Conservation (phyloP, 805 yeast species). For the Zygotorulaspora danielsina region DNA sequence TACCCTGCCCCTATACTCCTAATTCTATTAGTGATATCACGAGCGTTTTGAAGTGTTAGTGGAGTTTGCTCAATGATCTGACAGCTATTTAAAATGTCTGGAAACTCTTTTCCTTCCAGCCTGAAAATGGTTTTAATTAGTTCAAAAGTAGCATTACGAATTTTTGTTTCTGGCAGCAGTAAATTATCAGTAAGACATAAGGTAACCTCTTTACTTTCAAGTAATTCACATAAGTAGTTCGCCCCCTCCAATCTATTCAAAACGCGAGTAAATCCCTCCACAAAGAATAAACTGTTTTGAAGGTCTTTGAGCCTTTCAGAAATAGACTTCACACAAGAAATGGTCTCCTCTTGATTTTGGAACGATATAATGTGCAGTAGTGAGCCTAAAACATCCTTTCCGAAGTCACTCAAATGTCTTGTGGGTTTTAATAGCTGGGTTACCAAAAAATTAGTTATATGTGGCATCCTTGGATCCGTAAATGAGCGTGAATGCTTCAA, state of each 20-base stretch:
- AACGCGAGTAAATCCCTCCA: slow-evolving; percentile 36
- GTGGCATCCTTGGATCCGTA: slow-evolving; percentile 25
- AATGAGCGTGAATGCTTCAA: slow-evolving; percentile 34
- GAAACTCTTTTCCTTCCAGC: slow-evolving; percentile 30
- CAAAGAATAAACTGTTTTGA: slow-evolving; percentile 37
- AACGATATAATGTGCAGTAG: slow-evolving; percentile 36
- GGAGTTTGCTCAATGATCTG: slow-evolving; percentile 69
- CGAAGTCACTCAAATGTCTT: slow-evolving; percentile 25
- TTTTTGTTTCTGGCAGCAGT: slow-evolving; percentile 45
- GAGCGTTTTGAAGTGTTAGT: slow-evolving; percentile 57
- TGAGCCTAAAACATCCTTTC: slow-evolving; percentile 42
- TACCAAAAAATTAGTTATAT: slow-evolving; percentile 7
- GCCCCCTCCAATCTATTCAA: slow-evolving; percentile 8
- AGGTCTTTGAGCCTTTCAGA: slow-evolving; percentile 27
- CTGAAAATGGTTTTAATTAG: slow-evolving; percentile 37
- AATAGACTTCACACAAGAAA: slow-evolving; percentile 18
- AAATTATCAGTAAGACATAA: slow-evolving; percentile 36
- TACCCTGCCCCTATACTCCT: slow-evolving; percentile 52
- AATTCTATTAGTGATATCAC: slow-evolving; percentile 69
- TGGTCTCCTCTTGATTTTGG: slow-evolving; percentile 20
- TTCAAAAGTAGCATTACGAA: slow-evolving; percentile 51
- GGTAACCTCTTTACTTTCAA: slow-evolving; percentile 3
- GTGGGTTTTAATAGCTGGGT: slow-evolving; percentile 3
- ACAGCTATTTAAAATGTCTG: slow-evolving; percentile 47
- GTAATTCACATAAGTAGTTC: neutral